A percentile compares a stretch with the other conserved stretches of the same genome.
Conservation (phyloP, 192 early-diverging fungal genomes). For the Coemansia sp. region DNA sequence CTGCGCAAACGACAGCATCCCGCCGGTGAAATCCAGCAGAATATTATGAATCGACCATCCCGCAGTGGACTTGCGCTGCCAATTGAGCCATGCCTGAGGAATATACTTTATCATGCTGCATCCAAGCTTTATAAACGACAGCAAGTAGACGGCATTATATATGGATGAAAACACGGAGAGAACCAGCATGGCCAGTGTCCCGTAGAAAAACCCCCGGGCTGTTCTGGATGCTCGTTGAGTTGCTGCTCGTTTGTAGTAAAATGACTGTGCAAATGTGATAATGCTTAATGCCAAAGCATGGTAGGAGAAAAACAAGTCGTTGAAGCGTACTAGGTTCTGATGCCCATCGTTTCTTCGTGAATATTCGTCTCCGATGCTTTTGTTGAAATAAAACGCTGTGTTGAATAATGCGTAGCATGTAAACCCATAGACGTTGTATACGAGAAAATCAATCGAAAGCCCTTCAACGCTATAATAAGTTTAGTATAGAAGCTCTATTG, state of each 20-base stretch:
- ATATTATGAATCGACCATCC: conserved; percentile 93
- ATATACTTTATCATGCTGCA: conserved; percentile 80
- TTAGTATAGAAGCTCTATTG: too few species aligned
- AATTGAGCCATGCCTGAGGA: conserved; percentile 75
- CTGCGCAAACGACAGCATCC: conserved; percentile 71
- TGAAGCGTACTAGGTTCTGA: conserved; percentile 68
- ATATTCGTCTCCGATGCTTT: conserved; percentile 68
- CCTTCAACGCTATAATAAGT: conserved; percentile 65
- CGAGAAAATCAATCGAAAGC: conserved; percentile 86
- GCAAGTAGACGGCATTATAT: conserved; percentile 67
- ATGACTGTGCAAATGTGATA: conserved; percentile 63
- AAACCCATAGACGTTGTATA: conserved; percentile 85
- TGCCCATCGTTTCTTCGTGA: conserved; percentile 63
- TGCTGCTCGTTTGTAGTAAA: conserved; percentile 56
- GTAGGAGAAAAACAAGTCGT: conserved; percentile 86
- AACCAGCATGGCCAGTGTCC: conserved; percentile 8
- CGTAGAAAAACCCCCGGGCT: conserved; percentile 15
- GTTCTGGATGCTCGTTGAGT: conserved; percentile 20
- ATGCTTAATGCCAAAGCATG: conserved; percentile 72
- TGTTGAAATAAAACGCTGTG: conserved; percentile 68
- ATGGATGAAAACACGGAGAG: conserved; percentile 8
- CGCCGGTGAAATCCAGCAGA: conserved; percentile 83
- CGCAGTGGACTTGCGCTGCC: conserved; percentile 66
- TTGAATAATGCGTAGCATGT: conserved; percentile 82
- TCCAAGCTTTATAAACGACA: conserved; percentile 75